These are phyloP conservation scores for Boechera stricta DNA, from an alignment of 345 rosid species.

Conservation along the genomic window DNA sequence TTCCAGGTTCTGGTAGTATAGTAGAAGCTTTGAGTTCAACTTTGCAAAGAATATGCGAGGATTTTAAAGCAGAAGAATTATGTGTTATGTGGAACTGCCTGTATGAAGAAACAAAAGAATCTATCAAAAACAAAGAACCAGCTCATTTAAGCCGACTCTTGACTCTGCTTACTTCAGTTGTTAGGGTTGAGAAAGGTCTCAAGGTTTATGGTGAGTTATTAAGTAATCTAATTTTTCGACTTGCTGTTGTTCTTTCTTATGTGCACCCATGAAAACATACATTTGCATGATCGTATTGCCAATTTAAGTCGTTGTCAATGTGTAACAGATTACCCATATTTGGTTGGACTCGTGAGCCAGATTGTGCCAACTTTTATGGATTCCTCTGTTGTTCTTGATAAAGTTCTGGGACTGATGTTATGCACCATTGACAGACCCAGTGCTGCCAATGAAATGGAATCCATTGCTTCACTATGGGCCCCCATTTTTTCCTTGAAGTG, in stretches of 20 bases:
- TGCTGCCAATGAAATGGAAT: conserved; percentile 43
- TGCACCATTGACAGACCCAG: conserved; percentile 55
- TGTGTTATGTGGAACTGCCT: conserved; percentile 60
- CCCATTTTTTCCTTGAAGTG: conserved; percentile 59
- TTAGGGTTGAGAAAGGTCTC: conserved; percentile 51
- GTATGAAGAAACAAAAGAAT: conserved; percentile 49
- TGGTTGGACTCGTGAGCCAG: conserved; percentile 53
- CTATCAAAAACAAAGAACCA: conserved; percentile 37
- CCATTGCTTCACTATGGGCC: conserved; percentile 63
- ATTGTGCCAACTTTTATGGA: conserved; percentile 49
- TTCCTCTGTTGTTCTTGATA: conserved; percentile 54
- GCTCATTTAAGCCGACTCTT: conserved; percentile 56
- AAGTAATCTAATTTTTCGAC: too few relatives aligned
- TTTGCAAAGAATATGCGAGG: conserved; percentile 61
- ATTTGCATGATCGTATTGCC: background rate
- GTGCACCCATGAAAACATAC: too few relatives aligned
- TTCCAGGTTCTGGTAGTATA: conserved; percentile 53
- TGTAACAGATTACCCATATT: conserved; percentile 60
- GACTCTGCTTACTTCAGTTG: conserved; percentile 53
- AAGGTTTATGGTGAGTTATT: conserved; percentile 58
- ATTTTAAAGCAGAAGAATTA: conserved; percentile 56
- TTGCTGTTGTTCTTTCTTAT: too few relatives aligned
- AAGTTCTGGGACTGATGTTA: conserved; percentile 62
- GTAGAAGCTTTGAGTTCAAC: conserved; percentile 61
- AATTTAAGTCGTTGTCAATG: conserved; percentile 18